Base-by-base conservation (phyloP, 2,329 filamentous ascomycete species). In the Trichoderma brevicompactum region DNA sequence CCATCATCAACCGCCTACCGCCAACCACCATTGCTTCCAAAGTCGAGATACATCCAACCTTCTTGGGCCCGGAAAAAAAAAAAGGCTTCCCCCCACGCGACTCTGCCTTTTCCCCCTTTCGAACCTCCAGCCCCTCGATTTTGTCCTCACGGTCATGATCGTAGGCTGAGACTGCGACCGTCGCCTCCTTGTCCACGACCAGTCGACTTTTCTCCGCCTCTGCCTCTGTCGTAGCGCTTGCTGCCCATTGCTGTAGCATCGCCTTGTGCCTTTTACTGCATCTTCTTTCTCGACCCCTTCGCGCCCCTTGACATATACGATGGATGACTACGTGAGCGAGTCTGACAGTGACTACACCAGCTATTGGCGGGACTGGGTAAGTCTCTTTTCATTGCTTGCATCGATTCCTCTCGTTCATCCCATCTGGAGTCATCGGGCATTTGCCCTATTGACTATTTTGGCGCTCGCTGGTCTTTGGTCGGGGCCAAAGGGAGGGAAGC, bases 301-400 rank as follows among this genome's bases (percentile, higher is more conserved):
- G n/a, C 9, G 8, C 10, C 32, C 36, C 5, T 12, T 10, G 50
- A n/a, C 7, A 7, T 9, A 23, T 38, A 82, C 76, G 73, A 98
- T 98, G 95, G 95, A 98, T 77, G 94, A 98, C 80, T 98, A 95
- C 79, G 94, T 92, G 71, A 97, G 93, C 76, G 95, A 99, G 79
- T 96, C 94, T 12, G 95, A 99, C 77, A 97, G 94, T 79, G 95
- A 99, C 81, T 99, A 98, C 78, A 97, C 95, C 55, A 98, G 93
- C 80, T 99, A 98, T 79, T 99, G 95, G 95, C 86, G 94, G 78
- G 95, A 99, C 81, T 99, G 95, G 95, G 95, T 98, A 83, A 82
- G 92, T 89, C 40, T 2, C 32, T 40, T 44, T 17, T 43, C 17
- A 15, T 10, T 41, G n/a, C 32, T 28, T 17, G 19, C 15, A 12